These are phyloP conservation scores for Halenospora varia DNA, from an alignment of 495 filamentous ascomycete genomes.

Conservation along the genomic window DNA sequence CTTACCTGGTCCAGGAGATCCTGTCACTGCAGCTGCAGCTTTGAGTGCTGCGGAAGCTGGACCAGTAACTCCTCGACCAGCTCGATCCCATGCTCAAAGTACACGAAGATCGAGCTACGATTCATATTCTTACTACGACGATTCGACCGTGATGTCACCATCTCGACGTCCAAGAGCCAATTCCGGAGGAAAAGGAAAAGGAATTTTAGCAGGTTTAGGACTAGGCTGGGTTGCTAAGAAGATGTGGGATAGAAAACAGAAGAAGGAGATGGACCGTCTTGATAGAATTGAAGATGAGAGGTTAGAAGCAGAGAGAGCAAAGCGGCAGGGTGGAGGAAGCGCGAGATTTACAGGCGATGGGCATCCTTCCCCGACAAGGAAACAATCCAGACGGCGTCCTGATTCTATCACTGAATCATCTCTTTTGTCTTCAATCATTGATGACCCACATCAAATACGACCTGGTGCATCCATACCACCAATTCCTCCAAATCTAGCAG, in stretches of 20 bases:
- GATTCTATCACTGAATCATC: constrained; percentile 33
- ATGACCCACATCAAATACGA: constrained; percentile 19
- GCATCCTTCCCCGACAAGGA: constrained; percentile 41
- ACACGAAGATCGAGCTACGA: constrained; percentile 35
- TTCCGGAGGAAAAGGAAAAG: constrained; percentile 53
- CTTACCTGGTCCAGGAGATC: constrained; percentile 36
- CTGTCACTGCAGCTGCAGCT: constrained; percentile 33
- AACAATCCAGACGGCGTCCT: constrained; percentile 41
- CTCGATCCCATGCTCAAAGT: background rate
- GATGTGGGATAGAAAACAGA: constrained; percentile 55
- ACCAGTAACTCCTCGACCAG: constrained; percentile 39
- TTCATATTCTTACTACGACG: constrained; percentile 44
- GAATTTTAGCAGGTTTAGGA: constrained; percentile 62
- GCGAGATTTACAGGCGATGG: constrained; percentile 52
- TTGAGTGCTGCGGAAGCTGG: constrained; percentile 36
- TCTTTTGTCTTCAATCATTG: constrained; percentile 14
- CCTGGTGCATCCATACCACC: constrained; percentile 34
- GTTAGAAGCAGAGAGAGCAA: constrained; percentile 43
- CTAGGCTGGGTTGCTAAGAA: constrained; percentile 60
- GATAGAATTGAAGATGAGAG: constrained; percentile 46
- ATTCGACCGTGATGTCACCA: constrained; percentile 37
- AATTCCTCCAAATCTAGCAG: constrained; percentile 37
- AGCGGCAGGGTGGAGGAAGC: constrained; percentile 30
- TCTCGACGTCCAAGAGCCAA: constrained; percentile 34
- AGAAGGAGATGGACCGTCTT: constrained; percentile 60